phyloP scores from a whole-genome alignment of 768 basidiomycete genomes.

The Phlebiopsis flavidoalba region DNA sequence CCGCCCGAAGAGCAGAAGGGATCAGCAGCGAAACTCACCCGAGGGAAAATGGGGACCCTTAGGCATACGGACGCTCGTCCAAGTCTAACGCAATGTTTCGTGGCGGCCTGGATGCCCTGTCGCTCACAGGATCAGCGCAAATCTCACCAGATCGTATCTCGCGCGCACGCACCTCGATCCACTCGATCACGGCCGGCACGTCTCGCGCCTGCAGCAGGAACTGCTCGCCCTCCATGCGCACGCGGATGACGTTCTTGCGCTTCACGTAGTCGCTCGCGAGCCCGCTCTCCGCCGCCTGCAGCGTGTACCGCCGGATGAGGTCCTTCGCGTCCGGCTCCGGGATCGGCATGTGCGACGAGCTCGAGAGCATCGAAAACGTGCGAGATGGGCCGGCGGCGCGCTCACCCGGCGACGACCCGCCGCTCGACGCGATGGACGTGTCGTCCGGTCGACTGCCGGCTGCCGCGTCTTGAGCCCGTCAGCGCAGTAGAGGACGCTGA shows the following conservation, averaged over 20 bases:
- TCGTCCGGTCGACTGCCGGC: conserved; percentile 3
- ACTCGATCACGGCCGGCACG: conserved; percentile 81
- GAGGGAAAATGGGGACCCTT: conserved; percentile 81
- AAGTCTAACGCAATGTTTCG: conserved; percentile 90
- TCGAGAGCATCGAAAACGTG: conserved; percentile 9
- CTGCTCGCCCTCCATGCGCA: conserved; percentile 92
- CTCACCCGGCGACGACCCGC: background rate
- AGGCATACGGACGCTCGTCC: conserved; percentile 89
- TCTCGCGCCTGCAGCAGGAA: conserved; percentile 89
- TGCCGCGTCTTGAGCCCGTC: conserved; percentile 2
- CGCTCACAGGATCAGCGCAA: background rate
- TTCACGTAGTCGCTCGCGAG: conserved; percentile 93
- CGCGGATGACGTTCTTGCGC: conserved; percentile 88
- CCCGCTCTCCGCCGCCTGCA: conserved; percentile 91
- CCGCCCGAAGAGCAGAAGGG: background rate
- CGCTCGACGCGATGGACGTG: background rate
- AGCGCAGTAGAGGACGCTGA: conserved; percentile 10
- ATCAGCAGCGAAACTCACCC: conserved; percentile 39
- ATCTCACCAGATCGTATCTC: conserved; percentile 1
- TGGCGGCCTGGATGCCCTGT: conserved; percentile 85
- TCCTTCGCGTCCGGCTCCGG: conserved; percentile 38
- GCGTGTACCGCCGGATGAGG: conserved; percentile 66
- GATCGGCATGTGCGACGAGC: background rate
- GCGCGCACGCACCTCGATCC: conserved; percentile 77
- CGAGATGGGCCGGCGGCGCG: conserved; percentile 3